Evolutionary conservation across 1,139 yeast genomes (phyloP), one percentile per base, ranked within the genome.

Genomic region (Insectozyma bohioensis): DNA sequence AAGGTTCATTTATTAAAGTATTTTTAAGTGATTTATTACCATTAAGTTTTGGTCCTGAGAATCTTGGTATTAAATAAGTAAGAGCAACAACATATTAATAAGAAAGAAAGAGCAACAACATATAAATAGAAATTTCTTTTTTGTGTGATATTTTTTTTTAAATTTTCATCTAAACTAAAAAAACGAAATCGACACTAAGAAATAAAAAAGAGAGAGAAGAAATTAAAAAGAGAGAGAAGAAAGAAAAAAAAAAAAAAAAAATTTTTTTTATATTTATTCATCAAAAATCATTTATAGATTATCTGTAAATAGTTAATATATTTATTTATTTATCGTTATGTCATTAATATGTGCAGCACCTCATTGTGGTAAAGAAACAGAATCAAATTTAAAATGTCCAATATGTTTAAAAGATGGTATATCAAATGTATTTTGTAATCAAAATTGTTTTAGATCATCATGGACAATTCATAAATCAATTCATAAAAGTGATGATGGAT

Each of bases 311-410:
- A n/a, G n/a, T n/a, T n/a, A n/a, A 13, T 24, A 11, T 24, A 9
- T 13, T 5, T 14, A 15, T 19, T 15, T 11, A 16, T 24, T 24
- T 12, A 24, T 13, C 20, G 25, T 5, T 5, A 41, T 41, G 44
- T 12, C 39, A 12, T 34, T 59, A 26, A 38, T 58, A 27, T 86
- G 95, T 60, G 67, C 84, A 10, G 83, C 95, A 12, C 75, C 85
- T 18, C 85, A 78, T 45, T 92, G 99, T 64, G 94, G 94, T 20
- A 87, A 87, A 50, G 73, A 69, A 26, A 87, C 95, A 9, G 71
- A 72, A 2, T 83, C 94, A 24, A 64, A 73, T 25, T 67, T 92
- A 46, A 88, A 88, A 54, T 92, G 99, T 57, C 99, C 99, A 1
- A 69, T 90, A 10, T 92, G 99, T 60, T 63, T 92, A 42, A 90